Evolutionary conservation across 257 asterid genomes (phyloP), one percentile per base, ranked within the genome.

Genomic region (Fraxinus excelsior): DNA sequence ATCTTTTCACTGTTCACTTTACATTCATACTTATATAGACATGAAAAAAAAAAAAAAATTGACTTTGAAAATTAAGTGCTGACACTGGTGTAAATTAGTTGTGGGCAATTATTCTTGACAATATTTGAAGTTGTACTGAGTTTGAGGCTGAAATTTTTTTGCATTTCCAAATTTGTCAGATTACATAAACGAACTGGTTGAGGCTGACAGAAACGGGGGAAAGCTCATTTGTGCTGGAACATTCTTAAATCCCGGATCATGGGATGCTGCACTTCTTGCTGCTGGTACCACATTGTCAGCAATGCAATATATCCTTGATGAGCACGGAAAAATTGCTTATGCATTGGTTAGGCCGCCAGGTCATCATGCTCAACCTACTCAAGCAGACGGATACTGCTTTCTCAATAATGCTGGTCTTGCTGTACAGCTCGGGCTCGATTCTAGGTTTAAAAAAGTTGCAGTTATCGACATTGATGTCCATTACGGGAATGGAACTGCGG

Each of bases 261-360:
- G 94, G 98, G 90, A 86, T 19, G 88, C 94, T 37, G 96, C 99
- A 44, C 92, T 95, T 74, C 90, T 93, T 67, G 97, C 99, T 62
- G 96, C 97, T 0, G 99, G 99, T 58, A 88, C 91, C 37, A 85
- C 99, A 28, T 72, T 93, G 68, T 91, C 98, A 58, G 99, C 98
- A 18, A 93, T 93, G 96, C 81, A 86, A 70, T 85, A 91, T 60
- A 88, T 93, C 80, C 84, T 90, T 34, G 91, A 91, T 21, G 92
- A 91, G 35, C 74, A 62, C 1, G 88, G 87, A 32, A 89, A 89
- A 70, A n/a, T 89, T 16, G 56, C 96, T 0, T 93, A 91, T 42
- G 94, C 99, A 2, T 79, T 95, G 79, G 98, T 95, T 35, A 83
- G 98, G 73, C 99, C 99, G 0, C 99, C 98, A 2, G 99, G 98